Conservation (phyloP, 2,329 filamentous ascomycete species). For the Fusarium vanettenii region DNA sequence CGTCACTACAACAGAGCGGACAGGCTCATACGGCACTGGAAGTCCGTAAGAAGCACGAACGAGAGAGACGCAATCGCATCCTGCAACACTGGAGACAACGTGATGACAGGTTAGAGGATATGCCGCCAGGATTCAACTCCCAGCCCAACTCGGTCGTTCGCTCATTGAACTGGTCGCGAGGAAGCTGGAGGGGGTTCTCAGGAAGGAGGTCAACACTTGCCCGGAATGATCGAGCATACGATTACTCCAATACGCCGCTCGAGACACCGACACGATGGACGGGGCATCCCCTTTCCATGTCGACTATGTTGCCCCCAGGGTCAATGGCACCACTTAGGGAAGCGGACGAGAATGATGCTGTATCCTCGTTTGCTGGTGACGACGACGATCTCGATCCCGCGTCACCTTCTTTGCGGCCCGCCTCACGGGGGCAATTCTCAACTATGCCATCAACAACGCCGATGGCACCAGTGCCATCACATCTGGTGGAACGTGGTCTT, state of each 20-base stretch:
- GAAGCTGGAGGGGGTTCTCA: slow-evolving; percentile 42
- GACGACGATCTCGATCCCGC: slow-evolving; percentile 38
- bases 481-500: slow-evolving; percentile 55
- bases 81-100: slow-evolving; percentile 48
- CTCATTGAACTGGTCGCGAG: slow-evolving; percentile 32
- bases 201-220: slow-evolving; percentile 38
- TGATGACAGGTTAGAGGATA: slow-evolving; percentile 26
- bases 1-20: slow-evolving; percentile 50
- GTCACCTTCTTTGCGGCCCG: slow-evolving; percentile 37
- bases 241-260: slow-evolving; percentile 38
- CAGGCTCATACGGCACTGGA: slow-evolving; percentile 52
- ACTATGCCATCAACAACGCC: slow-evolving; percentile 56
- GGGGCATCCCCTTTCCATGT: slow-evolving; percentile 53
- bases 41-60: slow-evolving; percentile 47
- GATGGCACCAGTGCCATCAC: slow-evolving; percentile 54
- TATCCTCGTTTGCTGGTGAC: slow-evolving; percentile 36
- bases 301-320: slow-evolving; percentile 43
- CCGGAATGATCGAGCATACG: slow-evolving; percentile 35
- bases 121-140: slow-evolving; percentile 5
- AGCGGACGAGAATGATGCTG: slow-evolving; percentile 43
- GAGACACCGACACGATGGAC: slow-evolving; percentile 62
- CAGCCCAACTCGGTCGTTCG: slow-evolving; percentile 26
- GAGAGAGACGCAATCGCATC: slow-evolving; percentile 46
- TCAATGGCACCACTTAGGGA: slow-evolving; percentile 48
- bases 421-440: slow-evolving; percentile 33